Percentiles rank a stretch among this genome's conserved stretches.
phyloP scores from a whole-genome alignment of 306 rosid species.

The Quercus berberidifolia region DNA sequence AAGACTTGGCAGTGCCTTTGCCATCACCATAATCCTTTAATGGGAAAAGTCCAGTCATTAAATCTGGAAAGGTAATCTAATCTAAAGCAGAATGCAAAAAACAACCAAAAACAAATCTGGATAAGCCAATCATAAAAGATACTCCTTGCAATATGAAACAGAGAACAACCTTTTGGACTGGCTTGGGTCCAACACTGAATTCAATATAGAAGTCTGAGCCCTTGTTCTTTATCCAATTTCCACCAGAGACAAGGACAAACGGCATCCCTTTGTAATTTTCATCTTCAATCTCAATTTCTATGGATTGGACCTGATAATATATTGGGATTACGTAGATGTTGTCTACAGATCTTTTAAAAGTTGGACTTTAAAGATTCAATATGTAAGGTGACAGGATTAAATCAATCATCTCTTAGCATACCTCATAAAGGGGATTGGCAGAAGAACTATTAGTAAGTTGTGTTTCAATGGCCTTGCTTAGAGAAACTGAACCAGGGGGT shows the following conservation, averaged over 20 bases:
- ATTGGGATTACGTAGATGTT: constrained; percentile 19
- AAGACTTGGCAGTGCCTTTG: constrained; percentile 73
- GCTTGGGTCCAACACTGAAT: constrained; percentile 47
- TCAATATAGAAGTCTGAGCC: constrained; percentile 77
- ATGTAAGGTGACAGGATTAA: constrained; percentile 13
- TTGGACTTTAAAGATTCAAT: constrained; percentile 26
- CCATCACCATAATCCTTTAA: constrained; percentile 70
- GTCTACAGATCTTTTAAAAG: constrained; percentile 2
- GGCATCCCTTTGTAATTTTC: constrained; percentile 72
- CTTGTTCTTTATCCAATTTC: constrained; percentile 82
- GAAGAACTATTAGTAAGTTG: constrained; percentile 44
- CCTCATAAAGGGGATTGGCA: constrained; percentile 53
- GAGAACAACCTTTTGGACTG: constrained; percentile 62
- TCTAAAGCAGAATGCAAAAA: neutral
- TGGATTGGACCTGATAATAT: constrained; percentile 65
- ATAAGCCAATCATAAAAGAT: constrained; percentile 21
- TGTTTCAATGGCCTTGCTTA: constrained; percentile 58
- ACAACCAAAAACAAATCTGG: neutral
- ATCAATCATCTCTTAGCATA: constrained; percentile 24
- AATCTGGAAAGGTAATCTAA: constrained; percentile 18
- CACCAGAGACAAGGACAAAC: constrained; percentile 64
- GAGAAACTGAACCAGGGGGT: constrained; percentile 69
- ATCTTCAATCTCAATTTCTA: constrained; percentile 68
- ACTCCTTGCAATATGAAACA: constrained; percentile 12
- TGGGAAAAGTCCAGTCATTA: constrained; percentile 24